These are phyloP conservation scores for Aphanocladium album DNA, from an alignment of 2,329 filamentous ascomycete species.

Conservation along the genomic window DNA sequence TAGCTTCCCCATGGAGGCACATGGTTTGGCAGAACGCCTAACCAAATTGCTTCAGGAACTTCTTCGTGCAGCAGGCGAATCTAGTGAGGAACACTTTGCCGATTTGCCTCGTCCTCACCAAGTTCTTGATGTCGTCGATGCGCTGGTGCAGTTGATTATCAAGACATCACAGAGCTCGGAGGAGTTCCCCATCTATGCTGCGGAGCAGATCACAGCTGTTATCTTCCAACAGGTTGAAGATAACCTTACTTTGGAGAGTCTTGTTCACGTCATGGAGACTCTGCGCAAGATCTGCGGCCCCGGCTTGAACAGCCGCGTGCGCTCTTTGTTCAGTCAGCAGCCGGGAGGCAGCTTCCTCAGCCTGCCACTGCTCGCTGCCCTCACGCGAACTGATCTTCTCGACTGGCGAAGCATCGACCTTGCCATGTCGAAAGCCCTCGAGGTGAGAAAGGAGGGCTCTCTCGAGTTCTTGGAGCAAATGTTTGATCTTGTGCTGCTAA, in stretches of 20 bases:
- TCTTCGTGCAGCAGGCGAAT: constrained; percentile 47
- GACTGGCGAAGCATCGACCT: constrained; percentile 63
- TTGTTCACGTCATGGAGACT: constrained; percentile 58
- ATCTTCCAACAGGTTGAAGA: constrained; percentile 53
- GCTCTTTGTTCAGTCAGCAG: constrained; percentile 52
- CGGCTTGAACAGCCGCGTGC: constrained; percentile 49
- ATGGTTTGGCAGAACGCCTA: constrained; percentile 49
- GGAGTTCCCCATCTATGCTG: constrained; percentile 53
- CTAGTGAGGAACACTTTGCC: constrained; percentile 54
- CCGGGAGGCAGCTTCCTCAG: constrained; percentile 52
- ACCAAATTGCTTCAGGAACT: constrained; percentile 55
- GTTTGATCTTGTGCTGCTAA: constrained; percentile 72
- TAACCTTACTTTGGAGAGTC: constrained; percentile 54
- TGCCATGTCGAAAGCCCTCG: constrained; percentile 67
- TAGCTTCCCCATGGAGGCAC: constrained; percentile 46
- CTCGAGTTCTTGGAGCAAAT: constrained; percentile 77
- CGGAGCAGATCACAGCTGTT: constrained; percentile 53
- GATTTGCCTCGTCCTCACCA: constrained; percentile 55
- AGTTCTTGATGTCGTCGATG: constrained; percentile 59
- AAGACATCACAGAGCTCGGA: constrained; percentile 58
- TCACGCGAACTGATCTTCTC: constrained; percentile 56
- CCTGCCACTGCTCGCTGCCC: constrained; percentile 51
- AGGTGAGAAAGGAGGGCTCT: constrained; percentile 64
- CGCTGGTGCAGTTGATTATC: constrained; percentile 57
- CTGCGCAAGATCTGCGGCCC: constrained; percentile 55